phyloP scores from a whole-genome alignment of 2,329 filamentous ascomycete genomes.

The Proliferodiscus dingleyae region DNA sequence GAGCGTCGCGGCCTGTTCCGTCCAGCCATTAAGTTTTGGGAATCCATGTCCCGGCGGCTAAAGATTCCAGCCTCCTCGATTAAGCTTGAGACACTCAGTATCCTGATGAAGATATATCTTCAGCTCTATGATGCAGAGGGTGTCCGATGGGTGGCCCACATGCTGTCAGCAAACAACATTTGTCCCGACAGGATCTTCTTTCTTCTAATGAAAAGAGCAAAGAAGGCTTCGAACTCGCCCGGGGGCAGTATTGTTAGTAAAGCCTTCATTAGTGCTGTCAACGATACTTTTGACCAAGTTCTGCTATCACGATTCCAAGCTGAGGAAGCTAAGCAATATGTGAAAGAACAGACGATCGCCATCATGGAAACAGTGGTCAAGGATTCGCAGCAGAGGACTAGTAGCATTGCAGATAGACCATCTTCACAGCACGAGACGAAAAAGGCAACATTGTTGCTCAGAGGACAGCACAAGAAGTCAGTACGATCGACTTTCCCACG shows the following conservation, averaged over 20 bases:
- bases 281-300: slow-evolving; percentile 3
- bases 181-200: slow-evolving; percentile 22
- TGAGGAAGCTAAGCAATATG: slow-evolving; percentile 7
- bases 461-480: no score
- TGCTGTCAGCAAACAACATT: slow-evolving; percentile 20
- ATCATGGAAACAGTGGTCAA: slow-evolving; percentile 25
- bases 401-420: background rate
- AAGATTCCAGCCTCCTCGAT: slow-evolving; percentile 10
- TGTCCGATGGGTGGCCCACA: slow-evolving; percentile 24
- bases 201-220: slow-evolving; percentile 14
- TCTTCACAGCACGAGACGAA: background rate
- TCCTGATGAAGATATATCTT: slow-evolving; percentile 27
- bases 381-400: background rate
- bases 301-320: slow-evolving; percentile 7
- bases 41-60: slow-evolving; percentile 18
- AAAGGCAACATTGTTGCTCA: background rate
- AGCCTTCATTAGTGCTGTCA: slow-evolving; percentile 12
- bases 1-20: slow-evolving; percentile 13
- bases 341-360: slow-evolving; percentile 17
- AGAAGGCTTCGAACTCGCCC: slow-evolving; percentile 1
- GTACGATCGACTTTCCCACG: no score
- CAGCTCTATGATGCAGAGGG: slow-evolving; percentile 19
- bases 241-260: slow-evolving; percentile 7
- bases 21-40: slow-evolving; percentile 28
- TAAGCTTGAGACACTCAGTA: slow-evolving; percentile 22